Conservation (phyloP, 2,329 filamentous ascomycete genomes). For the Aspergillus hiratsukae region DNA sequence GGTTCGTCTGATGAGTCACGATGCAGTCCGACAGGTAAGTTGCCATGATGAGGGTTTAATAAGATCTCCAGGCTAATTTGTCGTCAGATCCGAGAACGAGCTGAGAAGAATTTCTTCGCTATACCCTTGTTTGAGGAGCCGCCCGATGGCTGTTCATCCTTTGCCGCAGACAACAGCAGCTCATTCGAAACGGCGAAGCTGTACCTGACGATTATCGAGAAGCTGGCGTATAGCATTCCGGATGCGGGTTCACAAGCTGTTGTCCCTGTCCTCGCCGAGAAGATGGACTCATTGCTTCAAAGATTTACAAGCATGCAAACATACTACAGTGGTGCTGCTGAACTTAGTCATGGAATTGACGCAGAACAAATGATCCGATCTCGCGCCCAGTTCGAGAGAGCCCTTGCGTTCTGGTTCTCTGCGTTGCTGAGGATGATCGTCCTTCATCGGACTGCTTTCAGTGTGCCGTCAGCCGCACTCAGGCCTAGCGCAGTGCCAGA, state of each 20-base stretch:
- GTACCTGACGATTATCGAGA: conserved; percentile 38
- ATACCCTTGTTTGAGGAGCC: conserved; percentile 28
- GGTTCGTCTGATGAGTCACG: conserved; percentile 34
- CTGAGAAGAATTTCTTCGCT: conserved; percentile 38
- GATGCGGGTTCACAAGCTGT: conserved; percentile 29
- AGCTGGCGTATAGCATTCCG: conserved; percentile 34
- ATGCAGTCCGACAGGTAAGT: conserved; percentile 33
- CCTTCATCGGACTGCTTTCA: conserved; percentile 38
- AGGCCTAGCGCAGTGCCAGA: conserved; percentile 26
- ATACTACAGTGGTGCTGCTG: conserved; percentile 15
- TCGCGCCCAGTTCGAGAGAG: conserved; percentile 26
- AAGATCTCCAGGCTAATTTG: conserved; percentile 9
- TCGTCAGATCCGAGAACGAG: conserved; percentile 36
- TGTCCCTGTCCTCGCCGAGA: conserved; percentile 35
- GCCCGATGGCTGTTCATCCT: conserved; percentile 6
- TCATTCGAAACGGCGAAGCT: conserved; percentile 31
- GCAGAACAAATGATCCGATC: conserved; percentile 11
- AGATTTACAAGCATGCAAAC: conserved; percentile 30
- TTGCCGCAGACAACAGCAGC: conserved; percentile 9
- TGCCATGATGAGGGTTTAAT: conserved; percentile 3
- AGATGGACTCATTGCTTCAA: conserved; percentile 37
- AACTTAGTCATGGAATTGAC: conserved; percentile 11
- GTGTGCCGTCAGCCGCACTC: conserved; percentile 16
- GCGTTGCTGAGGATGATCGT: conserved; percentile 37
- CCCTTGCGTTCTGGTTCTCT: conserved; percentile 39